Conservation (phyloP, 1,139 yeast species). For the Yamadazyma sp. region DNA sequence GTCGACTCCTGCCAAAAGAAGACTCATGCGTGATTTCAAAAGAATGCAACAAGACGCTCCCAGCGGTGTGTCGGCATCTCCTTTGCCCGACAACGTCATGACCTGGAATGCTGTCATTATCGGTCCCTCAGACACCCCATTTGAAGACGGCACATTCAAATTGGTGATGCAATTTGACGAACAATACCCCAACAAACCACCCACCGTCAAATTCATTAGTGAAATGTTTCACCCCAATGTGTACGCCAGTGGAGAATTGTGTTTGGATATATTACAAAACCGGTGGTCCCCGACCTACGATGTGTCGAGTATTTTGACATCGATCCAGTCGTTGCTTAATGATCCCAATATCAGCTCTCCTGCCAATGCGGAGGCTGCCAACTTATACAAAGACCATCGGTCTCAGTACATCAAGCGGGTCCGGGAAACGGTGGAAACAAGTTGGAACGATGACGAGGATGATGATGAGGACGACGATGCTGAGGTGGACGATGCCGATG, state of each 20-base stretch:
- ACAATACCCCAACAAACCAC: slow-evolving; percentile 97
- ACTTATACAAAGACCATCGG: slow-evolving; percentile 89
- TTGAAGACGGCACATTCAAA: slow-evolving; percentile 96
- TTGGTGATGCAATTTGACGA: slow-evolving; percentile 88
- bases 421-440: slow-evolving; percentile 87
- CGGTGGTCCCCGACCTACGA: slow-evolving; percentile 99
- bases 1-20: slow-evolving; percentile 98
- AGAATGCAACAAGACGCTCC: slow-evolving; percentile 99
- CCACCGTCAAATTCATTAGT: slow-evolving; percentile 83
- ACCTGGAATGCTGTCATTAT: slow-evolving; percentile 96
- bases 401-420: slow-evolving; percentile 90
- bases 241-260: slow-evolving; percentile 91
- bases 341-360: slow-evolving; percentile 98
- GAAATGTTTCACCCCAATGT: slow-evolving; percentile 99
- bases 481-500: slow-evolving; percentile 63
- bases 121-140: slow-evolving; percentile 97
- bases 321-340: slow-evolving; percentile 80
- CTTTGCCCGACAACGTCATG: slow-evolving; percentile 96
- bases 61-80: slow-evolving; percentile 96
- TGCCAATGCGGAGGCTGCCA: slow-evolving; percentile 98
- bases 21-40: slow-evolving; percentile 97
- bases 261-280: slow-evolving; percentile 93
- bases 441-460: slow-evolving; percentile 69
- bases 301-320: slow-evolving; percentile 93
- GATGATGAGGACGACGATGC: slow-evolving; percentile 69